Percentiles rank a stretch among this genome's conserved stretches.
Evolutionary conservation across 768 basidiomycete species (phyloP).

Genomic region (Arthromyces matolae): DNA sequence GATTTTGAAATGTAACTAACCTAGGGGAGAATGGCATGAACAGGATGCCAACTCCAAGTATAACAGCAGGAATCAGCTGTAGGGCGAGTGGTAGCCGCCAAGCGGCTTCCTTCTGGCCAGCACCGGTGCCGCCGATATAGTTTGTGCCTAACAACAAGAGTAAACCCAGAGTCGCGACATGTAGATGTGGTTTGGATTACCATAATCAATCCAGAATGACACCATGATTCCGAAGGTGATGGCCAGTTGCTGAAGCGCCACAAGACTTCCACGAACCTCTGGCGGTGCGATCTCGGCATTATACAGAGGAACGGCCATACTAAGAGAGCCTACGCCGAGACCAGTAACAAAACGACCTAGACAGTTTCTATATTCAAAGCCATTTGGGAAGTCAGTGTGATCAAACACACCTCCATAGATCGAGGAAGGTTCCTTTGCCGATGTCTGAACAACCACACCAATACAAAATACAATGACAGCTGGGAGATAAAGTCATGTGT

Average conservation of each 20-base stretch:
- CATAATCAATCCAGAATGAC: conserved; percentile 52
- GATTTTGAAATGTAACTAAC: conserved; percentile 27
- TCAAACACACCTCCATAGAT: conserved; percentile 55
- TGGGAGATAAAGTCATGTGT: conserved; percentile 22
- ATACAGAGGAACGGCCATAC: conserved; percentile 82
- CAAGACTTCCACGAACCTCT: conserved; percentile 77
- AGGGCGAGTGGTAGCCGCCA: conserved; percentile 75
- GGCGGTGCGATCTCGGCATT: conserved; percentile 72
- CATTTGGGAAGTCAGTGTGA: background rate
- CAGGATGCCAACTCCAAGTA: conserved; percentile 65
- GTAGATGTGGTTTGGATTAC: too few species aligned
- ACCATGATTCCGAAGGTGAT: conserved; percentile 81
- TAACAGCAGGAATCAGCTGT: conserved; percentile 69
- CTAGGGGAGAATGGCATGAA: conserved; percentile 82
- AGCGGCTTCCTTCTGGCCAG: conserved; percentile 58
- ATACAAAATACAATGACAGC: conserved; percentile 62
- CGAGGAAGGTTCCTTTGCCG: conserved; percentile 50
- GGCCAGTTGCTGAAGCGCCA: conserved; percentile 78
- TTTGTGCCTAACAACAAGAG: conserved; percentile 55
- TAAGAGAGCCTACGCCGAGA: conserved; percentile 76
- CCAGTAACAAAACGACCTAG: conserved; percentile 71
- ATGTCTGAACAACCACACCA: conserved; percentile 71
- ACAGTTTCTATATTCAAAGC: conserved; percentile 14
- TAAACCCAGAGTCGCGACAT: too few species aligned
- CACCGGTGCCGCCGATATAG: conserved; percentile 63